These are phyloP conservation scores for Cercospora nicotianae DNA, from an alignment of 2,329 filamentous ascomycete species.

Conservation along the genomic window DNA sequence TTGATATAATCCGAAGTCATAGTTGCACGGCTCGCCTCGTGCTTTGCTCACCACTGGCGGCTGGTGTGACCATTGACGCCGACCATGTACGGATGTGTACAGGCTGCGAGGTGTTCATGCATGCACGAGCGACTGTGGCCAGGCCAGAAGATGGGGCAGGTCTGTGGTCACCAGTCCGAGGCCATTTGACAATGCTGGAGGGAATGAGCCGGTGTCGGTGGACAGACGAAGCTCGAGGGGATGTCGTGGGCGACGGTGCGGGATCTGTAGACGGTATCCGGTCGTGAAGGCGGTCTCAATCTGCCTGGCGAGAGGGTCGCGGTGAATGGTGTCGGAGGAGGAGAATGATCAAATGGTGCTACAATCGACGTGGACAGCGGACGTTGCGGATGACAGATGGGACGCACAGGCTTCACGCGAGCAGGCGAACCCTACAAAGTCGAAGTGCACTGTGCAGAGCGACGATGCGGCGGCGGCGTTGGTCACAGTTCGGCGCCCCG, in stretches of 20 bases:
- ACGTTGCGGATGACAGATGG: background rate
- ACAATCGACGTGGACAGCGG: background rate
- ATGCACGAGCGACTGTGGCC: background rate
- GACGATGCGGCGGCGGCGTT: background rate
- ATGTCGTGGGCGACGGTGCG: background rate
- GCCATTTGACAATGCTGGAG: background rate
- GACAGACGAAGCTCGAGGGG: background rate
- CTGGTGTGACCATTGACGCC: background rate
- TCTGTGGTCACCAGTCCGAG: background rate
- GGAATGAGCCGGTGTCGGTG: background rate
- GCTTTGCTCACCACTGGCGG: constrained; percentile 3
- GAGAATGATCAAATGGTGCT: background rate
- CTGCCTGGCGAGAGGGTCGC: background rate
- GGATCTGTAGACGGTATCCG: background rate
- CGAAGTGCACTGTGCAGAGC: background rate
- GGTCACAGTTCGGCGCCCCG: background rate
- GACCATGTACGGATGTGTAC: background rate
- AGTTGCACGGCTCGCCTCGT: background rate
- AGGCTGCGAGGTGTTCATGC: background rate
- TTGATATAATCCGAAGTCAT: constrained; percentile 27
- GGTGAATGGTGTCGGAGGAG: background rate
- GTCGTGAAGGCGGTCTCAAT: too few relatives aligned
- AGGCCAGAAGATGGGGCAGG: background rate
- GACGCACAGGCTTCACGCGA: background rate
- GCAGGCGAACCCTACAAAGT: background rate